Percentiles rank a stretch among this genome's conserved stretches.
Evolutionary conservation across 2,329 filamentous ascomycete species (phyloP).

Genomic region (Fusarium clavum): DNA sequence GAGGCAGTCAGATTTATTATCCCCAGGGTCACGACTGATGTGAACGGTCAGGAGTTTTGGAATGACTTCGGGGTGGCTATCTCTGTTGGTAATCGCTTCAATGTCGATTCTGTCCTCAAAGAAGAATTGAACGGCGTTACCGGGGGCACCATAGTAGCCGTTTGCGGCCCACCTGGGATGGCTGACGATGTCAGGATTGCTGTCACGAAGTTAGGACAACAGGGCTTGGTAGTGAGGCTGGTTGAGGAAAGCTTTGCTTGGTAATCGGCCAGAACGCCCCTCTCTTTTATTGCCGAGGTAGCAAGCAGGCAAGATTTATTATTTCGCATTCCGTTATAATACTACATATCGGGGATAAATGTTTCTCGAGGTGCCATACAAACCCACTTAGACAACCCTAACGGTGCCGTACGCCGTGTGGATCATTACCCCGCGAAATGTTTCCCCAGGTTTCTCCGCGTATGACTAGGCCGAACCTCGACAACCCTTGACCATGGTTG

Average conservation of each 20-base stretch:
- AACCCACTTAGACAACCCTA: not conserved
- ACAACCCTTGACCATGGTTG: conserved; percentile 8
- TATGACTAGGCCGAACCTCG: not conserved
- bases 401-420: not conserved
- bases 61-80: not conserved
- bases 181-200: not conserved
- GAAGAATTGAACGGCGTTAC: not conserved
- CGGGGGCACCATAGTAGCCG: conserved; percentile 4
- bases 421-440: not conserved
- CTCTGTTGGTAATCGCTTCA: not conserved
- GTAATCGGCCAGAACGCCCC: not conserved
- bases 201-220: not conserved
- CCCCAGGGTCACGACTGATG: not conserved
- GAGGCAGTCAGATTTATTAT: not conserved
- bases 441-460: conserved; percentile 19
- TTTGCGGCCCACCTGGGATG: conserved; percentile 6
- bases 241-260: conserved; percentile 9
- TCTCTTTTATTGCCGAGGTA: not conserved
- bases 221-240: not conserved
- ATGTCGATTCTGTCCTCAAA: not conserved
- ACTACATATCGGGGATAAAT: not conserved
- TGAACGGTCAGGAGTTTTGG: not conserved
- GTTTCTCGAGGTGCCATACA: not conserved
- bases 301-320: not conserved
- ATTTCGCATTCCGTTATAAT: not conserved